Conservation (phyloP, 352 stramenopile genomes). For the Phytopythium ostracodes region DNA sequence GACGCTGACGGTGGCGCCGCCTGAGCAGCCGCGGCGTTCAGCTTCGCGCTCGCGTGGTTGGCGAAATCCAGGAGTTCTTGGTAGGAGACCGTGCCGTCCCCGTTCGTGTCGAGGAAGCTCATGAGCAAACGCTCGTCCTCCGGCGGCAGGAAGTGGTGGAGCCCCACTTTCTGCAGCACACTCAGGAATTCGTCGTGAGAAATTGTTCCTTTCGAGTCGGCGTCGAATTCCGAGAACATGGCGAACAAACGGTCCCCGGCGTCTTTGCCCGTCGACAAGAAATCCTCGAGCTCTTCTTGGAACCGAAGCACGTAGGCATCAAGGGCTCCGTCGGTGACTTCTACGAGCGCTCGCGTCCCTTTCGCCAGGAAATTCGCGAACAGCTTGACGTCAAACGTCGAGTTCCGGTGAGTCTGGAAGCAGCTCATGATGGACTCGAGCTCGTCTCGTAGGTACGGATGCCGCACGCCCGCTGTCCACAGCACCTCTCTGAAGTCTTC, state of each 20-base stretch:
- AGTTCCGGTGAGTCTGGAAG: conserved; percentile 36
- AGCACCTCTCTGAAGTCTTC: conserved; percentile 74
- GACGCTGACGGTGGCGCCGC: conserved; percentile 4
- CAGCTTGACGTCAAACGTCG: conserved; percentile 43
- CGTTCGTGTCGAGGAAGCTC: conserved; percentile 65
- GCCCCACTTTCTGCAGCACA: conserved; percentile 56
- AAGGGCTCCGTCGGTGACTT: conserved; percentile 29
- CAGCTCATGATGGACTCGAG: conserved; percentile 53
- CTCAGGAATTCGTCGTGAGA: conserved; percentile 61
- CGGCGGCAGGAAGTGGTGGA: conserved; percentile 51
- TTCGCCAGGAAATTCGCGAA: conserved; percentile 54
- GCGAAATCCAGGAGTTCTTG: conserved; percentile 67
- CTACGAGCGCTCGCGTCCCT: conserved; percentile 45
- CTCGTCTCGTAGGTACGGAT: conserved; percentile 70
- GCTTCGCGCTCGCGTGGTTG: conserved; percentile 32
- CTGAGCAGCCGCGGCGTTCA: conserved; percentile 19
- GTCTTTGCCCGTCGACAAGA: conserved; percentile 55
- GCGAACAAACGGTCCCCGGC: conserved; percentile 33
- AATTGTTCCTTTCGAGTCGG: conserved; percentile 47
- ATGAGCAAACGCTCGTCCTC: conserved; percentile 65
- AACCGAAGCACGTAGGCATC: conserved; percentile 56
- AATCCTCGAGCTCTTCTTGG: conserved; percentile 50
- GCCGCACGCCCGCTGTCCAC: conserved; percentile 52
- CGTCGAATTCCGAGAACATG: conserved; percentile 56
- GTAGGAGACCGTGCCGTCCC: conserved; percentile 56